Percentiles rank a stretch among this genome's conserved stretches.
Conservation (phyloP, 257 asterid genomes). For the Ajuga chamaepitys region DNA sequence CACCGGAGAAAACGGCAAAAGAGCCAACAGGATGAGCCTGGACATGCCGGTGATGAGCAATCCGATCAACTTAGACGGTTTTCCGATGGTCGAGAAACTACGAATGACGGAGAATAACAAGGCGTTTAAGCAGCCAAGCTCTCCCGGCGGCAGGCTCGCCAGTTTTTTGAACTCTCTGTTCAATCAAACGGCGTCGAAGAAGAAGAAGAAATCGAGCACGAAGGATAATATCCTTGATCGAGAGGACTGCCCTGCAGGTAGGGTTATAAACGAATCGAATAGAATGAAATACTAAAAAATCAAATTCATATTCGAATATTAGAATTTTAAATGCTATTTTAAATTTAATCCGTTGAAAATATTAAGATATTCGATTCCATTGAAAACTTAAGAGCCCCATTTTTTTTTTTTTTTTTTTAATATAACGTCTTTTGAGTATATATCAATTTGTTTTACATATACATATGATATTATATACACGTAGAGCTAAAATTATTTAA, state of each 20-base stretch:
- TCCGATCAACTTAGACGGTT: conserved; percentile 21
- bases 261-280: too few relatives aligned
- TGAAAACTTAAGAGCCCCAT: too few relatives aligned
- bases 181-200: conserved; percentile 48
- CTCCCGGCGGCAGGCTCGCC: conserved; percentile 77
- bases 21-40: conserved; percentile 50
- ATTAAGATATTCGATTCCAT: too few relatives aligned
- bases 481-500: too few relatives aligned
- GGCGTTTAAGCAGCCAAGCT: conserved; percentile 71
- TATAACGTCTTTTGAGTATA: too few relatives aligned
- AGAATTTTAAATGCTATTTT: too few relatives aligned
- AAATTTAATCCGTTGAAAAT: too few relatives aligned
- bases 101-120: conserved; percentile 23
- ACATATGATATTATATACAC: too few relatives aligned
- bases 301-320: too few relatives aligned
- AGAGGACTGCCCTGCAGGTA: conserved; percentile 25
- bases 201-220: conserved; percentile 38
- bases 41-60: conserved; percentile 38
- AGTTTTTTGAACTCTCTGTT: conserved; percentile 67
- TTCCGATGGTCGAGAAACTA: conserved; percentile 18
- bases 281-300: too few relatives aligned
- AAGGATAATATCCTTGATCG: conserved; percentile 9
- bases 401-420: too few relatives aligned
- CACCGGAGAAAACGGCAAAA: not conserved
- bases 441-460: too few relatives aligned